Conservation (phyloP, 1,139 yeast genomes). For the Saccharomycopsis crataegensis region DNA sequence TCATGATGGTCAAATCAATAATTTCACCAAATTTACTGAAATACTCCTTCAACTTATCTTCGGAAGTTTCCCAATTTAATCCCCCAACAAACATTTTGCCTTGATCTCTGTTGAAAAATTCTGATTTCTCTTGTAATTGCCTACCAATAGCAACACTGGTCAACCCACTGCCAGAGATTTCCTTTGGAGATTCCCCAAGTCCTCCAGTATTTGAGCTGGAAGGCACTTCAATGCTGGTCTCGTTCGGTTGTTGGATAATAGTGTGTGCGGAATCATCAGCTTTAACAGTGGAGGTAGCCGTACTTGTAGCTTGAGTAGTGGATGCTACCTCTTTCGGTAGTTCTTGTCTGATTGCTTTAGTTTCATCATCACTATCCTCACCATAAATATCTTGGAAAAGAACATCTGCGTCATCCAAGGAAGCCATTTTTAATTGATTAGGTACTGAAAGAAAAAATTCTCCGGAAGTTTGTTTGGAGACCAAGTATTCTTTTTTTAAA, state of each 20-base stretch:
- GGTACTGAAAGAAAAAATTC: too few species aligned
- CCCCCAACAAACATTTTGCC: conserved; percentile 99
- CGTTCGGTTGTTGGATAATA: too few species aligned
- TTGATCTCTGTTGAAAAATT: conserved; percentile 34
- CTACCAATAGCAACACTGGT: conserved; percentile 18
- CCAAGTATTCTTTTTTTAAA: not conserved
- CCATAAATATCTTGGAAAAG: conserved; percentile 76
- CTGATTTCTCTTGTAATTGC: conserved; percentile 16
- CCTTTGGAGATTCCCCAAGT: conserved; percentile 11
- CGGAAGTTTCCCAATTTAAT: conserved; percentile 96
- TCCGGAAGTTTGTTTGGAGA: not conserved
- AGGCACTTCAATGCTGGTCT: not conserved
- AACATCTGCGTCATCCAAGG: conserved; percentile 72
- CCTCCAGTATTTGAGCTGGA: conserved; percentile 17
- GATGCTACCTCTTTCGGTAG: not conserved
- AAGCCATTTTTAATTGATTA: conserved; percentile 31
- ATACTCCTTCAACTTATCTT: conserved; percentile 71
- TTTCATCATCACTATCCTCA: conserved; percentile 27
- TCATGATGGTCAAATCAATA: conserved; percentile 86
- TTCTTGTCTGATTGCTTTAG: conserved; percentile 5
- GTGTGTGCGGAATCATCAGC: not conserved
- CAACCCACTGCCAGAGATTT: conserved; percentile 13
- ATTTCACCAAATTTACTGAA: conserved; percentile 90
- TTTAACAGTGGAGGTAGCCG: conserved; percentile 2
- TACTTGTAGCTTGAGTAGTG: conserved; percentile 16